Percentiles rank a stretch among this genome's conserved stretches.
These are phyloP conservation scores for Fistulifera solaris DNA, from an alignment of 108 stramenopile genomes.

Conservation along the genomic window DNA sequence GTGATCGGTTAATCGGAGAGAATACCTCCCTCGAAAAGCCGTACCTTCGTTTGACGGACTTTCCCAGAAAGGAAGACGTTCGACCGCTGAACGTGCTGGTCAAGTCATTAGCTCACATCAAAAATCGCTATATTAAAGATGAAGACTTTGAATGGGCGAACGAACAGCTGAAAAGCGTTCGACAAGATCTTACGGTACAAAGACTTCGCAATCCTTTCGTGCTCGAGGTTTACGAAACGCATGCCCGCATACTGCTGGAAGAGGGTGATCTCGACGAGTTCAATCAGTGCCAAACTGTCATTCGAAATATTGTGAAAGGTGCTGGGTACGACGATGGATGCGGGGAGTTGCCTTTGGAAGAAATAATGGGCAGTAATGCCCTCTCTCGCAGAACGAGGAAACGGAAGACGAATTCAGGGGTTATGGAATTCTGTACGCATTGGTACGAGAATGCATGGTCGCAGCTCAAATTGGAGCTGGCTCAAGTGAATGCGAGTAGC, in stretches of 20 bases:
- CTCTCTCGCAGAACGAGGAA: conserved; percentile 14
- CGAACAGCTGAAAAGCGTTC: conserved; percentile 78
- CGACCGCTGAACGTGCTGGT: conserved; percentile 53
- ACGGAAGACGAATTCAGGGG: conserved; percentile 61
- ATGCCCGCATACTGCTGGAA: conserved; percentile 73
- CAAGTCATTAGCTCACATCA: conserved; percentile 56
- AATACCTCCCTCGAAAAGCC: conserved; percentile 55
- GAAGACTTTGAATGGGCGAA: conserved; percentile 82
- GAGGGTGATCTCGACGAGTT: conserved; percentile 77
- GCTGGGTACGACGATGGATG: background rate
- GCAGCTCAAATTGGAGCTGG: conserved; percentile 17
- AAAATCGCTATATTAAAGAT: conserved; percentile 35
- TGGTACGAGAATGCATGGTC: conserved; percentile 49
- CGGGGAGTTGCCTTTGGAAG: too few relatives aligned
- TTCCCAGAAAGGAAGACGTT: conserved; percentile 51
- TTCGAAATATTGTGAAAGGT: conserved; percentile 33
- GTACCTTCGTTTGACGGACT: conserved; percentile 71
- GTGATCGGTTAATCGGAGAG: conserved; percentile 23
- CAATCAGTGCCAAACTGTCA: conserved; percentile 77
- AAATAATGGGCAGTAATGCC: background rate
- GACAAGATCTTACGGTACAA: conserved; percentile 84
- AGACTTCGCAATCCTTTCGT: conserved; percentile 46
- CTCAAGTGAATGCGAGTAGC: background rate
- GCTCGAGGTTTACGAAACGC: conserved; percentile 68
- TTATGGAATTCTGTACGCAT: conserved; percentile 59